Conservation (phyloP, 2,329 filamentous ascomycete genomes). For the Aspergillaceae sp. region DNA sequence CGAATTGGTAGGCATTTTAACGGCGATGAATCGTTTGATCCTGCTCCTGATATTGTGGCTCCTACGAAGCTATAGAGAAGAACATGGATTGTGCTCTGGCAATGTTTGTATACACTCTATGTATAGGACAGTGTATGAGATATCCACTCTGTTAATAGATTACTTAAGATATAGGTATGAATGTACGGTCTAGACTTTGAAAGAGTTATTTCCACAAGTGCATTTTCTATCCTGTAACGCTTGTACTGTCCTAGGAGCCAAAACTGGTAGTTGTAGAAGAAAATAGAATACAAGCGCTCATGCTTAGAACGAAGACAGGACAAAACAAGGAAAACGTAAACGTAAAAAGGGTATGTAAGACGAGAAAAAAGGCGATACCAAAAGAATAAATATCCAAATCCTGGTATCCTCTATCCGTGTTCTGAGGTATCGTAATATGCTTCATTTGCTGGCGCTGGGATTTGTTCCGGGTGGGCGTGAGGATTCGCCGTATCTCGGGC, state of each 20-base stretch:
- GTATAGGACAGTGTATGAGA: too few relatives aligned
- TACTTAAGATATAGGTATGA: too few relatives aligned
- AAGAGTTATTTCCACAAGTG: too few relatives aligned
- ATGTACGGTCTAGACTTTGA: too few relatives aligned
- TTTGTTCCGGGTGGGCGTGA: conserved; percentile 3
- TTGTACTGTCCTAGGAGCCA: too few relatives aligned
- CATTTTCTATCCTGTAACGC: too few relatives aligned
- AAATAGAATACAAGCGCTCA: too few relatives aligned
- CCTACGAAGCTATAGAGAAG: conserved; percentile 9
- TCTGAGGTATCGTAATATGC: conserved; percentile 8
- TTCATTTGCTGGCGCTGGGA: neutral
- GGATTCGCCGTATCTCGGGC: conserved; percentile 1
- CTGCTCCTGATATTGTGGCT: conserved; percentile 11
- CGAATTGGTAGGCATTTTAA: conserved; percentile 33
- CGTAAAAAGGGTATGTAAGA: neutral
- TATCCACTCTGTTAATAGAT: too few relatives aligned
- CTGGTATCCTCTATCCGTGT: neutral
- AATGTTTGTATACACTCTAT: too few relatives aligned
- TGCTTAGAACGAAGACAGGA: neutral
- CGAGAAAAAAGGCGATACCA: neutral
- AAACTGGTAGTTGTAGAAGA: too few relatives aligned
- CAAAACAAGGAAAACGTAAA: neutral
- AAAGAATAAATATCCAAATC: neutral
- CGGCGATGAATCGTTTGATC: conserved; percentile 40
- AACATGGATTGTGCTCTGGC: too few relatives aligned